These are phyloP conservation scores for Epithele typhae DNA, from an alignment of 768 basidiomycete species.

Conservation along the genomic window DNA sequence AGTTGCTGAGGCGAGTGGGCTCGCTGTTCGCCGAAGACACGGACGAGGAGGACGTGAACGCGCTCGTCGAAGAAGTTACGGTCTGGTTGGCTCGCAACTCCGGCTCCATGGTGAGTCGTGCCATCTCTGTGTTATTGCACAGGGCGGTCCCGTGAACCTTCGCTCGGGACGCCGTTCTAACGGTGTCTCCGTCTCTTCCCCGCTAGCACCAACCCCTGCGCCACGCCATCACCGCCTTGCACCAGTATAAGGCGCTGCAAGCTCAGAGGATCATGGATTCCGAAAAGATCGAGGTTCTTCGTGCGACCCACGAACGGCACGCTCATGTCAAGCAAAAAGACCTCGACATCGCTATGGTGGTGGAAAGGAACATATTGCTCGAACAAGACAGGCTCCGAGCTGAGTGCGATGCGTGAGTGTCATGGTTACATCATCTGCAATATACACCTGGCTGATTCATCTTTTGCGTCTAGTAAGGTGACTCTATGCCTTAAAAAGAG, in stretches of 20 bases:
- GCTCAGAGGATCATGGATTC: constrained; percentile 7
- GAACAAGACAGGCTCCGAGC: constrained; percentile 5
- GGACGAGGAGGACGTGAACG: constrained; percentile 30
- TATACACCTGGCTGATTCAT: background rate
- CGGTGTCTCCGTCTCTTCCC: background rate
- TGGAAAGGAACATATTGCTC: constrained; percentile 18
- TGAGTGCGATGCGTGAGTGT: background rate
- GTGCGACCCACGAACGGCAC: constrained; percentile 11
- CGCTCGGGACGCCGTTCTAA: too few relatives aligned
- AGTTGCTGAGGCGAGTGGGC: constrained; percentile 32
- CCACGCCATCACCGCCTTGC: constrained; percentile 31
- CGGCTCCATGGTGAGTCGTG: constrained; percentile 23
- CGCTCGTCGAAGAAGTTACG: constrained; percentile 44
- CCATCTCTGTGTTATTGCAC: background rate
- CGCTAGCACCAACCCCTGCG: constrained; percentile 30
- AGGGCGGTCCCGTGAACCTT: background rate
- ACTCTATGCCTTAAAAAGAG: background rate
- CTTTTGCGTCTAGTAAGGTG: constrained; percentile 3
- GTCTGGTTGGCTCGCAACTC: constrained; percentile 46
- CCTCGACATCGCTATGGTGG: constrained; percentile 6
- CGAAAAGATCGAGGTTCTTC: constrained; percentile 9
- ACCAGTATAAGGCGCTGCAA: constrained; percentile 35
- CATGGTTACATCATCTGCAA: background rate
- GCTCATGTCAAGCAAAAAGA: constrained; percentile 18
- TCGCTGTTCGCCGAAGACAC: constrained; percentile 31